Conservation (phyloP, 768 basidiomycete genomes). For the Lepiota brunneoincarnata region DNA sequence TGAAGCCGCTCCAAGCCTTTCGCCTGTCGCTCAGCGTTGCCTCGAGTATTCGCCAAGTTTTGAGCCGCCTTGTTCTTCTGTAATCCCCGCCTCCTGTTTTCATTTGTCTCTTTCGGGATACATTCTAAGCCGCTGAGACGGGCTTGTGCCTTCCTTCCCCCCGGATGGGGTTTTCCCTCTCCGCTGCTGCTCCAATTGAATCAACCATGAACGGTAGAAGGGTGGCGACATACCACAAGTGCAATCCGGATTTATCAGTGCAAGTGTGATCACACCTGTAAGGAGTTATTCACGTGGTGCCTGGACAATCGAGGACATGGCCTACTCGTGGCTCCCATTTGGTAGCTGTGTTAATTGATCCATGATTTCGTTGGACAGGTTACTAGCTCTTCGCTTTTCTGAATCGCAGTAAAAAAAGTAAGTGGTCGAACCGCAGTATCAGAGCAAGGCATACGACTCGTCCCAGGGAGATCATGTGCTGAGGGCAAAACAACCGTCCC, state of each 20-base stretch:
- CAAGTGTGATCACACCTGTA: slow-evolving; percentile 77
- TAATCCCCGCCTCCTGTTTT: slow-evolving; percentile 5
- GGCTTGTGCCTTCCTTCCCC: slow-evolving; percentile 36
- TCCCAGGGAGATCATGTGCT: too few relatives aligned
- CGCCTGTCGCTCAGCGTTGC: slow-evolving; percentile 26
- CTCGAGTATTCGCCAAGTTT: background rate
- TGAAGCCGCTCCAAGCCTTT: slow-evolving; percentile 42
- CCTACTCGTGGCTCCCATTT: slow-evolving; percentile 66
- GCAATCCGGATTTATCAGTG: slow-evolving; percentile 73
- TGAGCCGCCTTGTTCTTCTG: slow-evolving; percentile 7
- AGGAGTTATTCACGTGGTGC: slow-evolving; percentile 10
- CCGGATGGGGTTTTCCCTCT: slow-evolving; percentile 50
- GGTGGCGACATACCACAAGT: slow-evolving; percentile 59
- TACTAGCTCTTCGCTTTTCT: slow-evolving; percentile 12
- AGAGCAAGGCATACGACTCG: background rate
- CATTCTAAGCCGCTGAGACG: background rate
- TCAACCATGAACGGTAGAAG: background rate
- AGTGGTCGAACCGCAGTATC: too few relatives aligned
- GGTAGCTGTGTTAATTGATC: slow-evolving; percentile 31
- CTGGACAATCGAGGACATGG: slow-evolving; percentile 2
- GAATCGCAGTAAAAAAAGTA: background rate
- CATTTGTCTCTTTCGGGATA: slow-evolving; percentile 8
- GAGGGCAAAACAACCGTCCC: background rate
- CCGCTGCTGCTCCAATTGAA: slow-evolving; percentile 52
- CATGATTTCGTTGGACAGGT: background rate